These are phyloP conservation scores for Aspergillus versicolor DNA, from an alignment of 2,329 filamentous ascomycete genomes.

Conservation along the genomic window DNA sequence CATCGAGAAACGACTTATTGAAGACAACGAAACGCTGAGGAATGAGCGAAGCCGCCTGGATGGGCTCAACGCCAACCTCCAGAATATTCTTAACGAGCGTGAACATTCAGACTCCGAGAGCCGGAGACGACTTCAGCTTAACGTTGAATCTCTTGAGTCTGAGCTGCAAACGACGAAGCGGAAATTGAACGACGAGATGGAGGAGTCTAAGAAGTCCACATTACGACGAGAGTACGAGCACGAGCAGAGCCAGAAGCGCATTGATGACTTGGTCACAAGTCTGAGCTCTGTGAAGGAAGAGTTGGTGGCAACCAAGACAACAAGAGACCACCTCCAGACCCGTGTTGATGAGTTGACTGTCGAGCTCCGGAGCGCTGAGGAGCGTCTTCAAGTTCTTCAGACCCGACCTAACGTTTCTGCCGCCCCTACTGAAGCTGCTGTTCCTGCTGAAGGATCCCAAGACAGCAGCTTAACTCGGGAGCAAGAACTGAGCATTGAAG, in stretches of 20 bases:
- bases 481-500: constrained; percentile 79
- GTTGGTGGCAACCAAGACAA: constrained; percentile 80
- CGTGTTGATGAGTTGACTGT: constrained; percentile 86
- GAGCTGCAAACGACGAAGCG: constrained; percentile 78
- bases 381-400: constrained; percentile 77
- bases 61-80: constrained; percentile 76
- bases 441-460: constrained; percentile 50
- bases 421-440: constrained; percentile 41
- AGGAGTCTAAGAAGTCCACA: constrained; percentile 79
- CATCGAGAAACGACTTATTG: constrained; percentile 82
- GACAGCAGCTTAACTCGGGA: constrained; percentile 62
- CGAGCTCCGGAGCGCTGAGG: constrained; percentile 84
- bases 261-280: constrained; percentile 83
- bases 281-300: constrained; percentile 82
- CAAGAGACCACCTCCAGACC: constrained; percentile 81
- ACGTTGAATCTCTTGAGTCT: constrained; percentile 73
- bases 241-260: constrained; percentile 82
- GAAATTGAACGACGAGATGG: constrained; percentile 77
- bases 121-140: constrained; percentile 74
- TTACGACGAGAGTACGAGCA: constrained; percentile 87
- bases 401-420: constrained; percentile 70
- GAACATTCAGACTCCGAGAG: constrained; percentile 80
- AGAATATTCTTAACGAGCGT: constrained; percentile 88
- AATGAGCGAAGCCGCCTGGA: constrained; percentile 85
- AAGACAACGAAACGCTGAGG: constrained; percentile 80